phyloP scores from a whole-genome alignment of 805 yeast genomes.

The Maudiozyma pseudohumilis region DNA sequence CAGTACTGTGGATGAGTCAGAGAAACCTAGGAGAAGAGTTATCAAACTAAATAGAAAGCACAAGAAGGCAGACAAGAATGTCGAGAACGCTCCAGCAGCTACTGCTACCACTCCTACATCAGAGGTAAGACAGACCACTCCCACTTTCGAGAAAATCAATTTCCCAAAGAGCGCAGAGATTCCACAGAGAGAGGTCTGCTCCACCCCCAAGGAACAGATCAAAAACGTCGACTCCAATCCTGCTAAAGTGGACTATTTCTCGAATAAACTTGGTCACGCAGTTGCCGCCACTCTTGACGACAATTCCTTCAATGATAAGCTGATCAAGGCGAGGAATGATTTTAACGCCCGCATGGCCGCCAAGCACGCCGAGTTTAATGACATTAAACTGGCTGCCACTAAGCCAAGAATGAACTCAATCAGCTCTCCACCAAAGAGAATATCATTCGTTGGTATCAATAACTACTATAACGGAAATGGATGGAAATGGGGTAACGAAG shows the following conservation, averaged over 20 bases:
- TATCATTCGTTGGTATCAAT: slow-evolving; percentile 5
- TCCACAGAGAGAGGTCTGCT: too few relatives aligned
- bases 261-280: too few relatives aligned
- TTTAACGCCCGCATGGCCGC: too few relatives aligned
- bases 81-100: too few relatives aligned
- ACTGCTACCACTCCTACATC: neutral
- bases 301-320: too few relatives aligned
- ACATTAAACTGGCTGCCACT: neutral
- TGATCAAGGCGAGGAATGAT: too few relatives aligned
- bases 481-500: slow-evolving; percentile 23
- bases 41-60: slow-evolving; percentile 13
- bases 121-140: slow-evolving; percentile 1
- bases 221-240: too few relatives aligned
- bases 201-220: too few relatives aligned
- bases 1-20: slow-evolving; percentile 18
- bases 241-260: too few relatives aligned
- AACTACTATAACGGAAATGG: slow-evolving; percentile 5
- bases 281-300: too few relatives aligned
- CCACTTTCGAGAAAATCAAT: slow-evolving; percentile 3
- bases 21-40: slow-evolving; percentile 25
- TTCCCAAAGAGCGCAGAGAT: neutral
- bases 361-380: too few relatives aligned
- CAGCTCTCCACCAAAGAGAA: slow-evolving; percentile 1
- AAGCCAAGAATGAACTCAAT: slow-evolving; percentile 3
- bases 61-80: neutral